phyloP scores from a whole-genome alignment of 2,329 filamentous ascomycete genomes.

The Reticulascus tulasneorum region DNA sequence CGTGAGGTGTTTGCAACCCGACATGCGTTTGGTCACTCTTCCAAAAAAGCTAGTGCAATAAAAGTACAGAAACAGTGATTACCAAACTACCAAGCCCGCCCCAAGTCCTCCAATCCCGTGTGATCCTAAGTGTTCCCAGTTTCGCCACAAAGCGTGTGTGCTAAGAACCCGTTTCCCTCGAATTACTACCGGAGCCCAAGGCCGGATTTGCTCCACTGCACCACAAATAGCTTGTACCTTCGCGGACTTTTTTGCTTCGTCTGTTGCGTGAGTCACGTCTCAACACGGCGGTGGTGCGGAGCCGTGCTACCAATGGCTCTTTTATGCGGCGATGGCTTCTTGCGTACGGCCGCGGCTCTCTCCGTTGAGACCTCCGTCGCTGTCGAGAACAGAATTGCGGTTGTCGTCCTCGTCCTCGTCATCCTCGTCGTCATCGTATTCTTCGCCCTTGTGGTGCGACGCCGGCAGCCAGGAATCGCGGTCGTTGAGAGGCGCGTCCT shows the following conservation, averaged over 20 bases:
- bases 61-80: conserved; percentile 6
- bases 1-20: no score
- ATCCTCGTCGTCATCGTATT: conserved; percentile 60
- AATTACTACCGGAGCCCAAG: background rate
- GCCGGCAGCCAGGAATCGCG: conserved; percentile 83
- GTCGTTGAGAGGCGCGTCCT: conserved; percentile 75
- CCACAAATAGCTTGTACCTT: no score
- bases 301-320: background rate
- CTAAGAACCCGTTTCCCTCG: background rate
- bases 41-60: background rate
- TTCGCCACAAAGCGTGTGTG: background rate
- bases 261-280: no score
- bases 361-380: conserved; percentile 49
- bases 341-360: conserved; percentile 55
- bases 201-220: no score
- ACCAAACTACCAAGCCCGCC: no score
- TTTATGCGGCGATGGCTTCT: conserved; percentile 44
- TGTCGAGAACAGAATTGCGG: conserved; percentile 45
- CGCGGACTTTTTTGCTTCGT: no score
- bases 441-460: conserved; percentile 54
- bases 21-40: no score
- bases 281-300: no score
- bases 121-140: background rate
- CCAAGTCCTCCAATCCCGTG: no score
- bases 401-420: conserved; percentile 60